Conservation (phyloP, 2,329 filamentous ascomycete species). For the Emericellopsis cladophorae region DNA sequence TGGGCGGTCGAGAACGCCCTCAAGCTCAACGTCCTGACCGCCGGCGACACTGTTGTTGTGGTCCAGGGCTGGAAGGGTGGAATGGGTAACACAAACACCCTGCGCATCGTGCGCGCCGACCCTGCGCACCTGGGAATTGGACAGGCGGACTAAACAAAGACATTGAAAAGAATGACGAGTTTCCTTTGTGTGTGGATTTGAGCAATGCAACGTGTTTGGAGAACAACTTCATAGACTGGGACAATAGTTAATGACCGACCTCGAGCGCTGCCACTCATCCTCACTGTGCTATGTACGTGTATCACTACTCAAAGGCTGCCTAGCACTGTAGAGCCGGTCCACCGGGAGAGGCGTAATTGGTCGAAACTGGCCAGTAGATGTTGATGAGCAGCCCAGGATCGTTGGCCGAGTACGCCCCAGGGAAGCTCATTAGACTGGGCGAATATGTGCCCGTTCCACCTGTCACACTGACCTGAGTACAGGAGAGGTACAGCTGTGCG, state of each 20-base stretch:
- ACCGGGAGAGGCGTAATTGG: conserved; percentile 16
- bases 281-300: too few relatives aligned
- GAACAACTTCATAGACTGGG: not conserved
- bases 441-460: conserved; percentile 24
- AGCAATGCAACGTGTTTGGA: not conserved
- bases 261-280: too few relatives aligned
- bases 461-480: conserved; percentile 25
- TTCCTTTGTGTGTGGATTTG: not conserved
- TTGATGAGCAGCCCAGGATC: conserved; percentile 29
- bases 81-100: conserved; percentile 83
- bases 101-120: conserved; percentile 50
- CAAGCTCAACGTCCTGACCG: conserved; percentile 61
- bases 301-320: not conserved
- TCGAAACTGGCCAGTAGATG: conserved; percentile 28
- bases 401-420: conserved; percentile 24
- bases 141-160: conserved; percentile 12
- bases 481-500: conserved; percentile 32
- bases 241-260: not conserved
- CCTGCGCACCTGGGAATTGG: conserved; percentile 45
- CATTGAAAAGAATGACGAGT: not conserved
- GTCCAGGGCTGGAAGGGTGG: conserved; percentile 88
- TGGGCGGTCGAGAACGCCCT: conserved; percentile 88
- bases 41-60: conserved; percentile 66
- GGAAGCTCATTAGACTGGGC: conserved; percentile 25
- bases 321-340: conserved; percentile 7